These are phyloP conservation scores for Plectranthus barbatus DNA, from an alignment of 257 asterid species.

Conservation along the genomic window DNA sequence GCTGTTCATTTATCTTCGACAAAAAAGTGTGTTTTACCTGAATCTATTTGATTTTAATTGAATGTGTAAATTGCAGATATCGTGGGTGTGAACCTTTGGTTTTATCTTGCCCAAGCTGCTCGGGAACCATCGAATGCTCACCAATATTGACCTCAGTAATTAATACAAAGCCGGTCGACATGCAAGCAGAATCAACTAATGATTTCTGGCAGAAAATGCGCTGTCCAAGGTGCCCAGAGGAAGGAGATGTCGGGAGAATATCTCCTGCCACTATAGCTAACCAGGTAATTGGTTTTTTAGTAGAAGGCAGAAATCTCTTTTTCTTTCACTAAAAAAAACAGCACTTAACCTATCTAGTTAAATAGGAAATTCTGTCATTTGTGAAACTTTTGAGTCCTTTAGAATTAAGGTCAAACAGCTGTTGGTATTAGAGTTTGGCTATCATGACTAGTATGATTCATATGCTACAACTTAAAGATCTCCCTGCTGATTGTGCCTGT, in stretches of 20 bases:
- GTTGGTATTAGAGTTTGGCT: not conserved
- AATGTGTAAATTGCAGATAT: slow-evolving; percentile 53
- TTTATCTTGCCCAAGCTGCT: slow-evolving; percentile 86
- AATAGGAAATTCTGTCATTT: not conserved
- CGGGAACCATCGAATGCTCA: slow-evolving; percentile 51
- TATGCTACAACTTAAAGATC: not conserved
- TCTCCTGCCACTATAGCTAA: slow-evolving; percentile 65
- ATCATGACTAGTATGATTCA: not conserved
- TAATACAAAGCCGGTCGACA: slow-evolving; percentile 40
- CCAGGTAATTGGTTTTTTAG: slow-evolving; percentile 47
- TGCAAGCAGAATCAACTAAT: slow-evolving; percentile 24
- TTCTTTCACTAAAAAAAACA: not conserved
- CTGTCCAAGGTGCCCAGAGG: slow-evolving; percentile 88
- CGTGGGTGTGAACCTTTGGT: slow-evolving; percentile 74
- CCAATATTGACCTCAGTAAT: slow-evolving; percentile 56
- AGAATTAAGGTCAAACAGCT: not conserved
- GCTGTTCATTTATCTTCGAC: not conserved
- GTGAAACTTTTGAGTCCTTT: not conserved
- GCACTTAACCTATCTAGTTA: not conserved
- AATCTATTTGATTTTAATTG: not conserved
- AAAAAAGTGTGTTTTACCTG: not conserved
- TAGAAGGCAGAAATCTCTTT: not conserved
- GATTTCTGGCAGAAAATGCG: slow-evolving; percentile 66
- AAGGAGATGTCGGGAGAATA: slow-evolving; percentile 51
- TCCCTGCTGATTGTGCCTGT: slow-evolving; percentile 20